A percentile compares a stretch with the other conserved stretches of the same genome.
These are phyloP conservation scores for Xylaria hypoxylon DNA, from an alignment of 2,329 filamentous ascomycete species.

Conservation along the genomic window DNA sequence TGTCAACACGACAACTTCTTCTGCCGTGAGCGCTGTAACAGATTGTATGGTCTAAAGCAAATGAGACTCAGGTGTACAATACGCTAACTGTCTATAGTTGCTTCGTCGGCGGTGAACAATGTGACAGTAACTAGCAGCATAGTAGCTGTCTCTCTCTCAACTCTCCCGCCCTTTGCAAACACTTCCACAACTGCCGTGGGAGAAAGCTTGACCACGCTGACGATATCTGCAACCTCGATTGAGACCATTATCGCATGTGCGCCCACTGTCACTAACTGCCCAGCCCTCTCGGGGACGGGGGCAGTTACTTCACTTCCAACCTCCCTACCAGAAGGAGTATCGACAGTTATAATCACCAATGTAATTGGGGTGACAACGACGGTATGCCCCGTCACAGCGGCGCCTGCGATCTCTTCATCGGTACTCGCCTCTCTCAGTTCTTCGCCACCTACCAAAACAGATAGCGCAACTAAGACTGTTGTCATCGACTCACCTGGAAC, in stretches of 20 bases:
- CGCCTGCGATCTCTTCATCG: slow-evolving; percentile 44
- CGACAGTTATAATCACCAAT: slow-evolving; percentile 46
- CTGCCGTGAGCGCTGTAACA: background rate
- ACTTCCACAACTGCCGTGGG: slow-evolving; percentile 34
- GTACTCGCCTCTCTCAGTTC: slow-evolving; percentile 43
- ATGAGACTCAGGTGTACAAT: background rate
- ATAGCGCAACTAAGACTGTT: slow-evolving; percentile 13
- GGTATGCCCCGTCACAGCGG: slow-evolving; percentile 48
- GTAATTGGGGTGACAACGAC: slow-evolving; percentile 49
- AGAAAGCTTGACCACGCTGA: slow-evolving; percentile 43
- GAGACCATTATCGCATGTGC: slow-evolving; percentile 48
- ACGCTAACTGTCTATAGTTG: slow-evolving; percentile 15
- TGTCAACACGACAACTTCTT: slow-evolving; percentile 14
- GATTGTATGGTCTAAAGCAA: slow-evolving; percentile 10
- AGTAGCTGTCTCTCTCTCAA: background rate
- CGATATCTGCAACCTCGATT: slow-evolving; percentile 44
- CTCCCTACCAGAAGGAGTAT: slow-evolving; percentile 39
- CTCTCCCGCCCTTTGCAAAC: slow-evolving; percentile 33
- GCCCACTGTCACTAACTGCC: slow-evolving; percentile 46
- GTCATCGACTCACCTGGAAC: background rate
- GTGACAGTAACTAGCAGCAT: background rate
- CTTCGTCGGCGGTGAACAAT: slow-evolving; percentile 7
- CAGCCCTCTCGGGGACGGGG: slow-evolving; percentile 42
- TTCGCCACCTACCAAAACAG: slow-evolving; percentile 17
- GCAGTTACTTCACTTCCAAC: slow-evolving; percentile 35